Evolutionary conservation across 805 yeast species (phyloP), one percentile per base, ranked within the genome.

Genomic region (Danielozyma ontarioensis): DNA sequence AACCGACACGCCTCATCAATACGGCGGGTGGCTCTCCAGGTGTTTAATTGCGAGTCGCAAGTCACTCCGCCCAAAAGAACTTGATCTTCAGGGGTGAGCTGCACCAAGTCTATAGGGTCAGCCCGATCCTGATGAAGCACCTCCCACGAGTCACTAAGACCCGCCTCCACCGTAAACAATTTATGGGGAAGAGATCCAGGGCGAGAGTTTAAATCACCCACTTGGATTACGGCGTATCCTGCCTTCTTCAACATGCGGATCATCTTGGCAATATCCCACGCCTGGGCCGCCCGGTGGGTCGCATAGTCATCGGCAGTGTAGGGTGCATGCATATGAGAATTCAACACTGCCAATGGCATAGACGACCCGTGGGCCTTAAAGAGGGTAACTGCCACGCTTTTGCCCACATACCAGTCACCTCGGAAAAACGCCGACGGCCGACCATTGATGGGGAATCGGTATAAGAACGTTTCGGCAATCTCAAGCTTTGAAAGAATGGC

Each of bases 401-500:
- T 93, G 6, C 98, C 98, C 15, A 93, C 98, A 45, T 76, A 86
- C 96, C 97, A 93, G 55, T 93, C 98, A 24, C 98, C 98, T 37
- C 97, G 66, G 64, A 76, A 82, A 42, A 93, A 81, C 1, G 98
- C 98, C 27, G 87, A 77, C 2, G 97, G 95, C 32, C 96, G 68
- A 2, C 98, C 98, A 55, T 90, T 93, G 40, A 93, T 75, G 0
- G 97, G 95, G 51, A 86, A 93, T 14, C 95, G 64, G 51, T 84
- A 83, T 29, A 93, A 57, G 51, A 83, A 84, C 0, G 96, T 77
- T 12, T 79, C 74, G 31, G 72, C 80, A 24, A 93, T 87, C 3
- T 97, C 96, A 41, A 83, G 74, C 43, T 83, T 79, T 12, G 96
- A 86, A 29, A 93, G 55, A 5, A 93, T 67, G 1, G 87, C 95